A percentile compares a stretch with the other conserved stretches of the same genome.
phyloP scores from a whole-genome alignment of 257 asterid species.

The Gentiana macrophylla region DNA sequence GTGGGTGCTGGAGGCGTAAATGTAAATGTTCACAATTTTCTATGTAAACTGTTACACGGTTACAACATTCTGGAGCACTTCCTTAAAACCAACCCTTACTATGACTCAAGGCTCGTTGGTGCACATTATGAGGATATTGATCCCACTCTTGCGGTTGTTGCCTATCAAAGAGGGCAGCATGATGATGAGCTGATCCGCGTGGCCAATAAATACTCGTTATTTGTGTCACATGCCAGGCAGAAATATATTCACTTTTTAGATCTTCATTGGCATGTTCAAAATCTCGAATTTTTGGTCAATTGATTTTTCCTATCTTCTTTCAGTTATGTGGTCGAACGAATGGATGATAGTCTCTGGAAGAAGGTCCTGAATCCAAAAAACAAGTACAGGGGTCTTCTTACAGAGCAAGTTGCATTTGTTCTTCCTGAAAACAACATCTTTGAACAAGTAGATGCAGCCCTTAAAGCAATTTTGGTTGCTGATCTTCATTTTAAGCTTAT shows the following conservation, averaged over 20 bases:
- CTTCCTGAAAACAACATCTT: constrained; percentile 99
- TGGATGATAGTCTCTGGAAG: constrained; percentile 97
- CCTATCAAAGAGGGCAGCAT: constrained; percentile 94
- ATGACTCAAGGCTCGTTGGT: constrained; percentile 97
- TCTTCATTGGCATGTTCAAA: constrained; percentile 5
- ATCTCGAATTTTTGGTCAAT: constrained; percentile 4
- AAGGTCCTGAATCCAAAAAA: constrained; percentile 92
- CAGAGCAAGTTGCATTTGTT: constrained; percentile 99
- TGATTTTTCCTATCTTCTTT: constrained; percentile 10
- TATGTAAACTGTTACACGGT: constrained; percentile 96
- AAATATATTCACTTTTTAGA: constrained; percentile 1
- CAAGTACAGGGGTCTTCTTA: constrained; percentile 85
- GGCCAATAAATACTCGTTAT: constrained; percentile 86
- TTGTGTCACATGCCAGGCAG: constrained; percentile 95
- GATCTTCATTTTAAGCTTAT: constrained; percentile 97
- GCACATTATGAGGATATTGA: constrained; percentile 98
- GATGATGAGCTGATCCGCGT: constrained; percentile 95
- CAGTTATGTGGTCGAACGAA: constrained; percentile 96
- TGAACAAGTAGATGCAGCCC: constrained; percentile 99
- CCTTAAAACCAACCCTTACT: constrained; percentile 95
- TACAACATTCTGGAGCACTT: constrained; percentile 97
- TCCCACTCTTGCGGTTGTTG: constrained; percentile 99
- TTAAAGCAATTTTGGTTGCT: constrained; percentile 97
- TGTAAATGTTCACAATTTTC: constrained; percentile 96
- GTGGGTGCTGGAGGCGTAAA: constrained; percentile 99